Evolutionary conservation across 306 rosid species (phyloP), one percentile per base, ranked within the genome.

Genomic region (Lathyrus tuberosus): DNA sequence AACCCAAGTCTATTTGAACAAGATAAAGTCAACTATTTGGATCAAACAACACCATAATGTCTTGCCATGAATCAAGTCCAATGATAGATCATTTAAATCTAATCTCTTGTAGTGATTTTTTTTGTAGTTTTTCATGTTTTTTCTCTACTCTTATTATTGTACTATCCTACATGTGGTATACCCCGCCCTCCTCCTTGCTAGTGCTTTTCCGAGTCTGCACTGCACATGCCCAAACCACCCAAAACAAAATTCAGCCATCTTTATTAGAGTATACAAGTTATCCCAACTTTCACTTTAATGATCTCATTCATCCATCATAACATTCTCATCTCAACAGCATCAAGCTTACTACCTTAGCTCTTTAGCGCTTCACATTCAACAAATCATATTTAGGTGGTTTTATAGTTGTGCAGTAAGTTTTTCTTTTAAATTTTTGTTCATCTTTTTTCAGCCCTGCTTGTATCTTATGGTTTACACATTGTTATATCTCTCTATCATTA

Each of bases 11-110:
- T 49, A 16, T 16, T 49, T 10, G 11, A 15, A 17, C 56, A 49
- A 49, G 56, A 49, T 17, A 13, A 49, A 49, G 56, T 17, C 26
- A 17, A 16, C 11, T 49, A 49, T 20, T 48, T 16, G 17, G 56
- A 49, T 49, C 60, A 10, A 22, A 22, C 60, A 53, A 53, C 33
- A 53, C 60, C 60, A 53, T 53, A 53, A 52, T 52, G 58, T 52
- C n/a, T 51, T 52, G 58, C n/a, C 58, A 52, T 20, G 14, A 52
- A 53, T 22, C 33, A 53, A 22, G 31, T 53, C 20, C 33, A 22
- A 53, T 53, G 33, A 22, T 22, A 10, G 60, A 53, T n/a, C 56
- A 48, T 48, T 48, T 16, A 48, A 48, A 49, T 49, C 12, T 49
- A 47, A 47, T n/a, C 10, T 47, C 18, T 47, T 17, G 10, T 15